Evolutionary conservation across 1,284 basidiomycete species (phyloP), one percentile per base, ranked within the genome.

Genomic region (Porogramme epimiltina): DNA sequence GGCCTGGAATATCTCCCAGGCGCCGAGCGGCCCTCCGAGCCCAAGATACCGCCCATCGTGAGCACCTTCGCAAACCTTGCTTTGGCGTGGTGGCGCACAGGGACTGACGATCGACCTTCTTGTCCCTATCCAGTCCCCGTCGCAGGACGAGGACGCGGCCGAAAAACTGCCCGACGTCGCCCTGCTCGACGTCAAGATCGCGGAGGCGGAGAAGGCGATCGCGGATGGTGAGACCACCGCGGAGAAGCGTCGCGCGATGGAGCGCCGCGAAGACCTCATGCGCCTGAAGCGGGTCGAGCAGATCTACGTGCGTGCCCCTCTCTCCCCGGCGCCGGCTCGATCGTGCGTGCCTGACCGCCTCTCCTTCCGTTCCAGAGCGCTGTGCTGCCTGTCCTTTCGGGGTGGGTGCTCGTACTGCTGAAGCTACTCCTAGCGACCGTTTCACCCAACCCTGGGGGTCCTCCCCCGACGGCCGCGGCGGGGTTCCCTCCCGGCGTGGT

Each of bases 401-500:
- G 87, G 42, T 93, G 91, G 80, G 93, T 96, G 3, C 80, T 96
- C 13, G 94, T 97, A 9, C 74, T 96, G 24, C 78, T 95, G 55
- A 98, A 97, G 70, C 77, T 96, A 18, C 73, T 95, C 18, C 75
- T 95, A 41, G 94, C 93, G 0, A 94, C 93, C 1, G 93, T 95
- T 26, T 95, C 89, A 0, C 91, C 89, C 3, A 81, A 85, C 42
- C 81, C 84, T 10, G 78, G 73, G 42, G 80, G 80, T 59, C 70
- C 69, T 28, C 84, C 80, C 10, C 57, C 57, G 44, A 84, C 81
- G 58, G 82, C 83, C 9, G 80, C 84, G 19, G 79, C 79, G 82
- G 82, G 34, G 3, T 87, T 91, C 60, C 89, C 88, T 15, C 81
- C 84, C 39, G 85, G 82, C 22, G 79, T 87, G 15, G 73, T 83